Evolutionary conservation across 208 protist species (phyloP), one percentile per base, ranked within the genome.

Genomic region (Acanthamoeba pearcei): DNA sequence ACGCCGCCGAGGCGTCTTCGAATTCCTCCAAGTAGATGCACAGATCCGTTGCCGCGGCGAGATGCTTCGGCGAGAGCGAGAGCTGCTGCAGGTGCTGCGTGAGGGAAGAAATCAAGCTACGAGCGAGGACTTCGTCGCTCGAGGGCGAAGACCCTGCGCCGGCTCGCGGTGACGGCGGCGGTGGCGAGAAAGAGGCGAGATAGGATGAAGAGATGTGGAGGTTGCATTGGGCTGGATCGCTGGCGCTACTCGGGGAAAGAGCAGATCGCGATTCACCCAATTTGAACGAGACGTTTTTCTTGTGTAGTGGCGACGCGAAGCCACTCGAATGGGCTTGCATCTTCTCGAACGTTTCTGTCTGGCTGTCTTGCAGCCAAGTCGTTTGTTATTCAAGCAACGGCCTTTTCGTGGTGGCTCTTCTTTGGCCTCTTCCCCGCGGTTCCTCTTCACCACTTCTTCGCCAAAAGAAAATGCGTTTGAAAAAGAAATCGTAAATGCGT

Each of bases 1-100:
- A 64, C 17, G 80, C 80, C 8, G 80, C 19, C 5, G 74, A n/a
- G 80, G 51, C 6, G 32, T 64, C 35, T 5, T 88, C 51, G 51
- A 88, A 88, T 42, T 88, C 80, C n/a, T 57, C 80, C 24, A 88
- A 24, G 4, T 66, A 22, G 42, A 88, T n/a, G 80, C 80, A 55
- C 51, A 88, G 32, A 17, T 88, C 27, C 5, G 80, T 49, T 15
- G 42, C 5, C 51, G n/a, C 13, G n/a, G n/a, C n/a, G 3, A 51
- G 4, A 66, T 32, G 80, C 46, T 49, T 49, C 49, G 27, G 22
- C 57, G 78, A n/a, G 9, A 27, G 12, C 8, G 78, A 88, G 4
- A 5, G 80, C 51, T 88, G 80, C n/a, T 88, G 80, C 22, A 57
- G 80, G 51, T 88, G 17, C n/a, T 88, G 80, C 0, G 80, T 88